A percentile compares a stretch with the other conserved stretches of the same genome.
Evolutionary conservation across 2,329 filamentous ascomycete genomes (phyloP).

Genomic region (Penicillium fuscoglaucum): DNA sequence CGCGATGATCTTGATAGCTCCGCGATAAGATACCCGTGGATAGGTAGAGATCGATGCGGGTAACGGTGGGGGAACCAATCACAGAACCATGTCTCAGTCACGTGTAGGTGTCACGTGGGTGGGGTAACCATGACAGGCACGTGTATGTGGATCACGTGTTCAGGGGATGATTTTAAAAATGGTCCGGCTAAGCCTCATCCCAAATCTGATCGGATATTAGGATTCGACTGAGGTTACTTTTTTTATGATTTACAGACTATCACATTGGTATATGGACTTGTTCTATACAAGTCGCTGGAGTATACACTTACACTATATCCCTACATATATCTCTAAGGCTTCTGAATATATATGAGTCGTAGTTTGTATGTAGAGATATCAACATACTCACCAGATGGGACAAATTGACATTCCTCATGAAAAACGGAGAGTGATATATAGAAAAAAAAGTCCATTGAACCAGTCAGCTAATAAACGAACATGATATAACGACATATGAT

Average conservation of each 20-base stretch:
- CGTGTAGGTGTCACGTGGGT: background rate
- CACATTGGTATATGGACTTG: background rate
- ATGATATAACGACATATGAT: too few species aligned
- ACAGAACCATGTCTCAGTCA: background rate
- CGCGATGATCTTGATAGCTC: conserved; percentile 2
- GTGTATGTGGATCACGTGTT: background rate
- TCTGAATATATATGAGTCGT: background rate
- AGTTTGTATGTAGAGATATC: background rate
- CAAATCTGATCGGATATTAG: background rate
- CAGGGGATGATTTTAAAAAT: too few species aligned
- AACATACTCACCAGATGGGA: too few species aligned
- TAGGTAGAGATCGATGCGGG: background rate
- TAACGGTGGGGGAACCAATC: background rate
- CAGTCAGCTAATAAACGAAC: too few species aligned
- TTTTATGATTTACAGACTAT: too few species aligned
- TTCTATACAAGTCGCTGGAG: background rate
- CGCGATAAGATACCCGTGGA: conserved; percentile 2
- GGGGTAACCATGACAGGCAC: background rate
- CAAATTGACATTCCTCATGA: too few species aligned
- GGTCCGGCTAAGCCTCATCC: background rate
- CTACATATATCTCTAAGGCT: background rate
- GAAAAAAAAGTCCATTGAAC: too few species aligned
- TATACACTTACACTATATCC: background rate
- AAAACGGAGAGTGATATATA: too few species aligned
- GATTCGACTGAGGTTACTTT: background rate